Evolutionary conservation across 192 early-diverging fungal genomes (phyloP), one percentile per base, ranked within the genome.

Genomic region (Funneliformis mosseae): DNA sequence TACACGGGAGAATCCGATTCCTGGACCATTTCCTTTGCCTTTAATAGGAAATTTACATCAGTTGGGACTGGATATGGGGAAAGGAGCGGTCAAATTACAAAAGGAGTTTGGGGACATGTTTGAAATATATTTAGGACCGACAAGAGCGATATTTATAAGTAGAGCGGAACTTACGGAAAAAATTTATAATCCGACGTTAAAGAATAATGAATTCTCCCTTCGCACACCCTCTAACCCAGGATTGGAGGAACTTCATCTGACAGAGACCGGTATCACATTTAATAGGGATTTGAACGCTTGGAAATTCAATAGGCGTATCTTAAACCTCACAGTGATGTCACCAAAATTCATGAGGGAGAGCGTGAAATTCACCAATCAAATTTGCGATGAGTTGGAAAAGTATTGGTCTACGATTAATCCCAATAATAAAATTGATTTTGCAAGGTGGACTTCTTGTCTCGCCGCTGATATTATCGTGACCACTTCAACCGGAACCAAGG

Each of bases 11-110:
- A 68, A 66, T 45, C 62, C 62, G 21, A n/a, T 78, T 46, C 77
- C 77, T 16, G 77, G 77, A 27, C 77, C 77, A 45, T 23, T 78
- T 59, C 77, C 77, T 11, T 23, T 78, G 14, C 77, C 77, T 46
- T 41, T 78, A 27, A 8, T 78, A 8, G 77, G 77, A 41, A 78
- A 78, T 38, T 33, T 78, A 25, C 25, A 43, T n/a, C 64, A 67
- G 27, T 41, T 77, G 11, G 55, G 27, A 38, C 27, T 4, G 43
- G 77, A 78, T 68, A 6, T 67, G n/a, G 8, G 11, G 5, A 11
- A 25, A 21, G 28, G 11, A 21, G 18, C 25, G 8, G 1, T 39
- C 21, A 55, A n/a, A 27, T 45, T 68, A 50, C 63, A 67, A 14
- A 27, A 64, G 23, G 23, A 78, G 46, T 68, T 68, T 50, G 77